Evolutionary conservation across 192 early-diverging fungal species (phyloP), one percentile per base, ranked within the genome.

Genomic region (Umbelopsis sp.): DNA sequence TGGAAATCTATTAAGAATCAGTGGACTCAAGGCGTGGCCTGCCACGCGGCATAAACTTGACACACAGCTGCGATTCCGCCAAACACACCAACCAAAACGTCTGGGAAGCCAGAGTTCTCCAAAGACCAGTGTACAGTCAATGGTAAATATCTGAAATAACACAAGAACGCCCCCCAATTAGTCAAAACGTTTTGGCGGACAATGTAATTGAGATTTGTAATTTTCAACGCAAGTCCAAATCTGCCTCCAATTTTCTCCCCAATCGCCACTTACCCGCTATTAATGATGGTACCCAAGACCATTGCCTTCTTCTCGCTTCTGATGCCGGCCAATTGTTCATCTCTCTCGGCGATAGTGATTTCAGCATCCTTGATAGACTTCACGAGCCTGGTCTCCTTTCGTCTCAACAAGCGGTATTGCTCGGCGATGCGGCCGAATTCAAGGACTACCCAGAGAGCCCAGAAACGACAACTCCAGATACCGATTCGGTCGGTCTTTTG

Each of bases 381-480:
- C 66, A 82, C 68, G 35, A 90, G 73, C 23, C 71, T 53, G 10
- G 69, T 73, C 44, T 85, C 82, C 33, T 80, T 83, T 30, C 37
- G 41, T 74, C 85, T 85, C 45, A 90, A 76, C 41, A 86, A 66
- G 13, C 87, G 81, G 67, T 87, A 85, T 68, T 94, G 88, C 64
- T 90, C 87, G 25, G 77, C 87, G 49, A 97, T 85, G 69, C 91
- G 92, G 16, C 81, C 86, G 81, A 95, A 97, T 81, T 98, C 93
- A 69, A 98, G 77, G 12, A 92, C 84, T 0, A 97, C 94, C 84
- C 96, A 97, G 22, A 82, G 85, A 0, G 95, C 97, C 97, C 97
- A 98, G 89, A 96, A 96, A 33, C 97, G 86, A 74, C 97, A 98
- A 61, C 88, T 91, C 97, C 97, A 98, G 69, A 95, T 91, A 22